Percentiles rank a stretch among this genome's conserved stretches.
phyloP scores from a whole-genome alignment of 306 rosid genomes.

The Gastrolobium villosum region DNA sequence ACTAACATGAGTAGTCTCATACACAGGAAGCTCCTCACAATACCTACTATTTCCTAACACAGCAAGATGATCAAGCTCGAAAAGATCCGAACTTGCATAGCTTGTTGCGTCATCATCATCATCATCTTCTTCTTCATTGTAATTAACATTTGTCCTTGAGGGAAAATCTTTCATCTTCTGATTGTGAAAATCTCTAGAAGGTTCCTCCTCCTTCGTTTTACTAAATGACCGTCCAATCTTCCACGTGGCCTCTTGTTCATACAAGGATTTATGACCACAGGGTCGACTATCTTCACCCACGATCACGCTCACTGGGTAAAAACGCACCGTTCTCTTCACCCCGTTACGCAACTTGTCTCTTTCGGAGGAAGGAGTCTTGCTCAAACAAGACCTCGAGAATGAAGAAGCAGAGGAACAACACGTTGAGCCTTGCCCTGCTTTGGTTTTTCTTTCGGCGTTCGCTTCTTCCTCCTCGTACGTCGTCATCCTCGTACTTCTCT shows the following conservation, averaged over 20 bases:
- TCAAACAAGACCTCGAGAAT: conserved; percentile 81
- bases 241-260: conserved; percentile 44
- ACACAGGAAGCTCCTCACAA: conserved; percentile 91
- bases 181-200: conserved; percentile 60
- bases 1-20: conserved; percentile 75
- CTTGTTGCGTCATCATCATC: conserved; percentile 76
- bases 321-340: conserved; percentile 69
- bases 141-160: not conserved
- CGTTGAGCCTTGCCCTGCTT: conserved; percentile 50
- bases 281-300: conserved; percentile 73
- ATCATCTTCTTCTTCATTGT: not conserved
- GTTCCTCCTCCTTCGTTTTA: conserved; percentile 42
- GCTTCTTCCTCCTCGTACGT: not conserved
- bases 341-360: conserved; percentile 58
- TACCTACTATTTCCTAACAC: conserved; percentile 62
- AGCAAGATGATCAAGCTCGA: conserved; percentile 83
- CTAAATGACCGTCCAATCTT: too few species aligned
- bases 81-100: conserved; percentile 92
- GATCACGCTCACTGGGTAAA: conserved; percentile 75
- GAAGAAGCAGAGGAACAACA: conserved; percentile 83
- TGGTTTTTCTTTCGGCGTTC: conserved; percentile 37
- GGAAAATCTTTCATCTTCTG: conserved; percentile 55
- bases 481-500: conserved; percentile 40
- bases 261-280: conserved; percentile 62
- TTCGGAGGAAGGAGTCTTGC: conserved; percentile 62